These are phyloP conservation scores for Tuber indicum DNA, from an alignment of 495 filamentous ascomycete species.

Conservation along the genomic window DNA sequence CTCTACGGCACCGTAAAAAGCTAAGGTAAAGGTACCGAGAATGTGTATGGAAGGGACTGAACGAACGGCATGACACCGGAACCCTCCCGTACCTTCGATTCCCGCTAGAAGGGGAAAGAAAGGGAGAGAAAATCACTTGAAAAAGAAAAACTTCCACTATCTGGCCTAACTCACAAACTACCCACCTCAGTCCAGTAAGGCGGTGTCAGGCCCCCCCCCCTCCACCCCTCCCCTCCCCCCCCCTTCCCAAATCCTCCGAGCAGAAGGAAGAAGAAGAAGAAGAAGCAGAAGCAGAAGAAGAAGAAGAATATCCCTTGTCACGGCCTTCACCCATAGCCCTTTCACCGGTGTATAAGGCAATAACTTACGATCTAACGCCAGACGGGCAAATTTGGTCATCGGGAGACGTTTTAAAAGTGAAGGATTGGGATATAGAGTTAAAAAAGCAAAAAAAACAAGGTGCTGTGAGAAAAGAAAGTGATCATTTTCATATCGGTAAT, in stretches of 20 bases:
- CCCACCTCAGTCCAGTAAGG: not conserved
- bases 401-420: not conserved
- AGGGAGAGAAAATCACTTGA: not conserved
- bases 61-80: not conserved
- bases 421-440: not conserved
- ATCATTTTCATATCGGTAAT: not conserved
- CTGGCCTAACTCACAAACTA: not conserved
- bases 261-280: not conserved
- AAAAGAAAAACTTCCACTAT: not conserved
- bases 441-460: not conserved
- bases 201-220: not conserved
- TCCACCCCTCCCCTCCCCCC: no score
- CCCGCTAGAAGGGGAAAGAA: not conserved
- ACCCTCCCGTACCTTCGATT: not conserved
- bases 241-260: not conserved
- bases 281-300: no score
- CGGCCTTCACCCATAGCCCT: not conserved
- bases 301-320: not conserved
- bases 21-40: constrained; percentile 4
- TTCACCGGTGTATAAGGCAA: not conserved
- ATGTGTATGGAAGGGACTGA: not conserved
- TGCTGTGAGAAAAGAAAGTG: not conserved
- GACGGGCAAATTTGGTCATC: not conserved
- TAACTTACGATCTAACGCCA: not conserved
- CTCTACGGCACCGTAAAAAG: not conserved